phyloP scores from a whole-genome alignment of 2,329 filamentous ascomycete genomes.

The Huntiella moniliformis region DNA sequence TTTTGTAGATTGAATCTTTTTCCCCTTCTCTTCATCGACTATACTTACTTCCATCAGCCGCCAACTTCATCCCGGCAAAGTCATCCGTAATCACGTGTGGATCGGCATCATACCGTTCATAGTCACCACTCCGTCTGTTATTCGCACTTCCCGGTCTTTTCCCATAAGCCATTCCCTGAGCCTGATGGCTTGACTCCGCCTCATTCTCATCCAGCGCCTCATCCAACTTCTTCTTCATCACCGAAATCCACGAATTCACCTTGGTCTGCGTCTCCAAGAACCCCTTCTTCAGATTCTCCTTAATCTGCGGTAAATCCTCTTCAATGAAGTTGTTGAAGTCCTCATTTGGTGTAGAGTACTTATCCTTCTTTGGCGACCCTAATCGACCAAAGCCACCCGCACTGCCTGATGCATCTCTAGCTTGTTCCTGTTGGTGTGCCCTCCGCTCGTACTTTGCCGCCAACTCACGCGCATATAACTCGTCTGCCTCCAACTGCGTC shows the following conservation, averaged over 20 bases:
- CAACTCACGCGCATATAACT: conserved; percentile 77
- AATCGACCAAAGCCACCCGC: conserved; percentile 20
- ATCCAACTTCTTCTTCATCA: conserved; percentile 81
- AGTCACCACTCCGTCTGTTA: conserved; percentile 61
- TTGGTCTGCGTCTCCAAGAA: conserved; percentile 87
- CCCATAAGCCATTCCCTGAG: conserved; percentile 16
- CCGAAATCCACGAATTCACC: conserved; percentile 83
- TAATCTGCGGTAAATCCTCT: conserved; percentile 84
- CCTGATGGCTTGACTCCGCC: conserved; percentile 2
- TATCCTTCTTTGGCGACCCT: no score
- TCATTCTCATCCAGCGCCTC: conserved; percentile 59
- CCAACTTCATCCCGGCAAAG: conserved; percentile 53
- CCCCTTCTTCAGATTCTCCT: conserved; percentile 81
- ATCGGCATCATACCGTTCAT: conserved; percentile 85
- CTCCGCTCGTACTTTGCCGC: conserved; percentile 55
- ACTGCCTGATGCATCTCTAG: conserved; percentile 18
- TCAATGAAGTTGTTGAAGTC: conserved; percentile 65
- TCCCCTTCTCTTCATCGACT: neutral
- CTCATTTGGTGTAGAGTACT: conserved; percentile 30
- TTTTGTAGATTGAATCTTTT: neutral
- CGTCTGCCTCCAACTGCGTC: conserved; percentile 76
- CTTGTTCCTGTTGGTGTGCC: conserved; percentile 37
- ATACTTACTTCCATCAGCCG: conserved; percentile 41
- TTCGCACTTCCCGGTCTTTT: conserved; percentile 37
- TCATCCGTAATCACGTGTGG: conserved; percentile 79